Evolutionary conservation across 306 rosid genomes (phyloP), one percentile per base, ranked within the genome.

Genomic region (Casuarina cunninghamiana): DNA sequence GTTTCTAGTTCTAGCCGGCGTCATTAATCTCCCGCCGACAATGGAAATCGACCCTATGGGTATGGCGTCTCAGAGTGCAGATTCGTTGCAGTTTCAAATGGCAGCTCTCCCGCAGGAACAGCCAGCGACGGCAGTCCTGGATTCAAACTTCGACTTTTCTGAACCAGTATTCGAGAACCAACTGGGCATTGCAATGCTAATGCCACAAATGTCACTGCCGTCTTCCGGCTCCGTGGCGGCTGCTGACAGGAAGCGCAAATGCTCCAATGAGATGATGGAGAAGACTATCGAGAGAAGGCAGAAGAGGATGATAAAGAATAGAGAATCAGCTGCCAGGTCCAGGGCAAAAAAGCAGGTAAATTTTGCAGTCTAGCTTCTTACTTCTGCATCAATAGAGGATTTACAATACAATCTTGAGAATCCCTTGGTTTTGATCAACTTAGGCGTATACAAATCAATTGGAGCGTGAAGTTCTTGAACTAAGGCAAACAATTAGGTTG

Each of bases 341-440:
- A 89, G 91, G 74, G 97, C 94, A 69, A 91, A 78, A 71, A 89
- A 91, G 77, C 94, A 89, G 91, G 94, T 89, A 60, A 74, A 32
- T 48, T 48, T 43, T 63, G 39, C 16, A 21, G 65, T 21, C 39
- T 43, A 5, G 10, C 53, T 8, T 45, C 15, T 10, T 53, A 3
- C 37, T 15, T 32, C 4, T n/a, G 8, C 8, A 19, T 21, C 41
- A 72, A 39, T 35, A 11, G 43, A 43, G 37, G 69, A 38, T 48
- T 69, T 71, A 44, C 49, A 9, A 71, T 78, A 76, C 67, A 21
- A 3, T 54, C 69, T 6, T 66, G 71, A 42, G 49, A 6, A 16
- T 42, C 17, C 80, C 79, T 4, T 66, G 73, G 57, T 77, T 81
- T 19, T 74, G 45, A 26, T 82, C 67, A 41, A 78, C 62, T 12